Evolutionary conservation across 345 rosid species (phyloP), one percentile per base, ranked within the genome.

Genomic region (Salix purpurea): DNA sequence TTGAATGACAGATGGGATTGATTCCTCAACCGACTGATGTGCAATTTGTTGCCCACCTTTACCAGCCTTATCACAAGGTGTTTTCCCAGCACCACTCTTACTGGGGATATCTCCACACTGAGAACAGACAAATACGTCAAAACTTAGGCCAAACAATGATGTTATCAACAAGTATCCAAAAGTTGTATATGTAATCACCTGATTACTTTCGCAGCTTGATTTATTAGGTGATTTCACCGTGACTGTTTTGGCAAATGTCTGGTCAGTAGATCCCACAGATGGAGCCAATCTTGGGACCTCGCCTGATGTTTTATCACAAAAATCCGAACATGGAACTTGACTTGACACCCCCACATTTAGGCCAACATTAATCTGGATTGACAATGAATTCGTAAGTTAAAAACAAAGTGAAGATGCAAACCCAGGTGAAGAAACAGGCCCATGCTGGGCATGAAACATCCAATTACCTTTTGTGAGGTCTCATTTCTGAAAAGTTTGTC

Each of bases 391-490:
- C 18, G 48, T 7, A 67, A 11, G 42, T 80, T 69, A 87, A 77
- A 67, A 79, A 62, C 52, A 71, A 34, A 18, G 67, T 14, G 46
- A 10, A 70, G 66, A 68, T 72, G 69, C 36, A 21, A 11, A 75
- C 62, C 34, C 52, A 32, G 19, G 19, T 39, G 67, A 71, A 4
- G 19, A 36, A 58, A 26, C 52, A 34, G 7, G 64, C 19, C 48
- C 60, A 24, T 7, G 19, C 32, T 54, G 12, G 46, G 50, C 44
- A 65, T 9, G 60, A 74, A 75, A 79, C 75, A 76, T 50, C 76
- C 39, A 80, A 32, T 80, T 81, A 94, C 95, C 89, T 83, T 80
- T 65, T 73, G 79, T 65, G 83, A 79, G 42, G 77, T 64, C 78
- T 74, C 80, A 46, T 52, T 52, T 40, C 66, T n/a, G 7, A 7